Base-by-base conservation (phyloP, 2,329 filamentous ascomycete genomes). In the Coleophoma eucalyptorum region DNA sequence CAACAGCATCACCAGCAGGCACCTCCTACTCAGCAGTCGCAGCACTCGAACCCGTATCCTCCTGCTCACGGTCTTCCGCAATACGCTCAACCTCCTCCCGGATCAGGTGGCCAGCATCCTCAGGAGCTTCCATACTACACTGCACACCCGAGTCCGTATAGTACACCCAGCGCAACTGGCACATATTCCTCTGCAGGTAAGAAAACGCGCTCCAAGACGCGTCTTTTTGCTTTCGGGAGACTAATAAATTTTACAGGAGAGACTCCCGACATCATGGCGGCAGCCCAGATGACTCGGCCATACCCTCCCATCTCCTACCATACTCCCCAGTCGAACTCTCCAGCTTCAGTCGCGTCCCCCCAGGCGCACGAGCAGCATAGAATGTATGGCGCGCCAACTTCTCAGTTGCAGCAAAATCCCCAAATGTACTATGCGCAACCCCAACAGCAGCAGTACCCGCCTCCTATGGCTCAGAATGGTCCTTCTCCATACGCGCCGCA, bases 311-410 rank as follows among this genome's bases (percentile, higher is more conserved):
- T 96, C 67, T 79, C 78, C 32, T 97, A 97, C 68, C 90, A 97
- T 70, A 95, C 92, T 16, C 91, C 92, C 50, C 92, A 97, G 73
- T 96, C 92, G 50, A 96, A 93, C 71, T 96, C 93, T 50, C 93
- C 93, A 45, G 90, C 90, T 37, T 96, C 92, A 46, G 92, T 97
- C 62, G 89, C 92, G 56, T 97, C 93, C 33, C 87, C 90, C 19
- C 90, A 91, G 51, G 81, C 84, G 50, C 91, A 96, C 71, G 93
- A 97, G 66, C 90, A 93, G 65, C 90, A 96, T 60, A 86, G 84
- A 62, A 81, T 97, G 66, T 97, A 97, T 70, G 86, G 83, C 34
- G 88, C 92, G 63, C 86, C 87, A 46, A 74, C 84, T 35, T 83
- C 87, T 50, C 89, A 94, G 69, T 82, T 95, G 70, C 81, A 89